Evolutionary conservation across 1,284 basidiomycete species (phyloP).

Genomic region (Apiotrichum mycotoxinovorans): DNA sequence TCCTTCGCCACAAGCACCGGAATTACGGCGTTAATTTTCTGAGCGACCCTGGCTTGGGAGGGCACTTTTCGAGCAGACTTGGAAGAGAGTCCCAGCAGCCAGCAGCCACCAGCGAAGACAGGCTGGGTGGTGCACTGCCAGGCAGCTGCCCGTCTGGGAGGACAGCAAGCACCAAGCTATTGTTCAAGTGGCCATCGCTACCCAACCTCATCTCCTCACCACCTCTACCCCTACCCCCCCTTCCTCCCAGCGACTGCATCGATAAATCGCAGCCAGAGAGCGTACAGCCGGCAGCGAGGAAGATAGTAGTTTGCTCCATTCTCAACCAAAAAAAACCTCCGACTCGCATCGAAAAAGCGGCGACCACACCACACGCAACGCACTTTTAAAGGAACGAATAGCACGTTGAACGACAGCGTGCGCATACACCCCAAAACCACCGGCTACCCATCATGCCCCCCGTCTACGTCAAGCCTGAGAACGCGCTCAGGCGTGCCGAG

Average conservation of each 20-base stretch:
- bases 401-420: neutral
- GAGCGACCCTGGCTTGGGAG: too few species aligned
- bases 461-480: conserved; percentile 51
- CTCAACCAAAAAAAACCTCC: conserved; percentile 8
- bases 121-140: neutral
- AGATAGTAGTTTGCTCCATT: conserved; percentile 30
- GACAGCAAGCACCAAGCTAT: neutral
- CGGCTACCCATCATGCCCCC: conserved; percentile 39
- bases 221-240: conserved; percentile 6
- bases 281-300: conserved; percentile 28
- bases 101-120: neutral
- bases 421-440: neutral
- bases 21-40: too few species aligned
- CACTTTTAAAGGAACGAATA: too few species aligned
- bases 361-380: neutral
- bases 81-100: too few species aligned
- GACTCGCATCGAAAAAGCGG: conserved; percentile 2
- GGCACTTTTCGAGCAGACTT: too few species aligned
- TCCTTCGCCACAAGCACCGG: too few species aligned
- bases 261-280: conserved; percentile 33
- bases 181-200: conserved; percentile 3
- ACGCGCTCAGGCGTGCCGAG: conserved; percentile 51
- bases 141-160: neutral
- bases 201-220: conserved; percentile 8
- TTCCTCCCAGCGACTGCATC: conserved; percentile 28